Evolutionary conservation across 1,284 basidiomycete species (phyloP), one percentile per base, ranked within the genome.

Genomic region (Cronartium quercuum): DNA sequence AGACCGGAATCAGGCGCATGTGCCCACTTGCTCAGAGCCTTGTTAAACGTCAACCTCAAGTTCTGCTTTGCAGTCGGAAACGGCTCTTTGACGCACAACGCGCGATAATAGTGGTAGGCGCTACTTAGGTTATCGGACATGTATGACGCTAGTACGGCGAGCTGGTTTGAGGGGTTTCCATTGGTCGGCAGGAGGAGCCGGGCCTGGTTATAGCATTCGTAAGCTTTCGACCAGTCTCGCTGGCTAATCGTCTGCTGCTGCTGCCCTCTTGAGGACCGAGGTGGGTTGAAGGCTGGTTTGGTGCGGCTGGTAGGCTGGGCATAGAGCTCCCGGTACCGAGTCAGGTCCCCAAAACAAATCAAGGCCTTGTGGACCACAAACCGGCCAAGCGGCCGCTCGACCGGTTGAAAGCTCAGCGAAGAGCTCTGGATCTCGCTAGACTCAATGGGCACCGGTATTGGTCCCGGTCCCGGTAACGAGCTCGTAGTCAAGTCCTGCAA

Each of bases 311-410:
- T 57, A 9, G 64, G 47, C 42, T 91, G 90, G 79, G 88, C 89
- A 80, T 94, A 94, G 76, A 91, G 88, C 80, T 98, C 94, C 76
- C 90, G 87, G 82, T 98, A 98, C 41, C 95, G 86, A 77, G 92
- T 91, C 61, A 98, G 88, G 81, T 98, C 95, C 18, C 95, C 95
- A 24, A 96, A 86, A 82, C 90, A 97, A 38, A 97, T 89, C 66
- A 98, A 84, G 2, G 90, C 88, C 83, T 94, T 96, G 83, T 90
- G 90, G 57, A 95, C 84, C 58, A 91, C 76, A 3, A 88, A n/a
- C n/a, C n/a, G n/a, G n/a, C n/a, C n/a, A n/a, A n/a, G n/a, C n/a
- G n/a, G n/a, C n/a, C n/a, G n/a, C n/a, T n/a, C 15, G 6, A 80
- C 67, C 41, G 51, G 57, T 44, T 63, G 57, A 37, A 37, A 66